Evolutionary conservation across 2,329 filamentous ascomycete species (phyloP), one percentile per base, ranked within the genome.

Genomic region (Diaporthe citri): DNA sequence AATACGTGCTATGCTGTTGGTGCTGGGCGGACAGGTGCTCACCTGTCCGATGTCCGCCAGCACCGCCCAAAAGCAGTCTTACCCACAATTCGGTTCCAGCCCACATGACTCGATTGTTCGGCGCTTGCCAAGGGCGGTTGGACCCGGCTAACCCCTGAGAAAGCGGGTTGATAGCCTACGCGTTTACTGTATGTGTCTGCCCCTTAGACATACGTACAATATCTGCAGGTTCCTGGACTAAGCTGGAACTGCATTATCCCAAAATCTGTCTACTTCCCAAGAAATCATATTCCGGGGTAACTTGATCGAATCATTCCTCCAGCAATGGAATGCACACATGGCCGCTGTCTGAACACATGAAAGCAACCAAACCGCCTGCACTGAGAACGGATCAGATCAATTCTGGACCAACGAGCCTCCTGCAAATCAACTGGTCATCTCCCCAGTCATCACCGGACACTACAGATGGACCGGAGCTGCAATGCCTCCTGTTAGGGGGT

Each of bases 101-200:
- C 64, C 64, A 55, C 64, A 64, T 69, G 64, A 69, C 64, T 69
- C 64, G 64, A 41, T 28, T 39, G 4, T 22, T 10, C 34, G 64
- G 48, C 31, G 28, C 22, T 67, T 25, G 46, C 22, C 46, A 52
- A 67, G 64, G 31, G 34, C 64, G 64, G 64, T 69, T 69, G 48
- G 64, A 36, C 48, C 46, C 64, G 64, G 64, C 34, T 25, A 31
- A 51, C 64, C 64, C 64, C 64, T 69, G 64, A 69, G 64, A 69
- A 52, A 69, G 46, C 25, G 48, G 46, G 48, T 28, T 51, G 2
- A 13, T 67, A 31, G 59, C 59, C 39, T 64, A 43, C 59, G 46
- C 17, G 9, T 64, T 41, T 41, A 34, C 39, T 2, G 15, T 43
- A 15, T 20, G 20, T 36, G 43, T 25, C 20, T 36, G 2, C 31